A percentile compares a stretch with the other conserved stretches of the same genome.
Evolutionary conservation across 2,329 filamentous ascomycete species (phyloP).

Genomic region (Didymella exigua): DNA sequence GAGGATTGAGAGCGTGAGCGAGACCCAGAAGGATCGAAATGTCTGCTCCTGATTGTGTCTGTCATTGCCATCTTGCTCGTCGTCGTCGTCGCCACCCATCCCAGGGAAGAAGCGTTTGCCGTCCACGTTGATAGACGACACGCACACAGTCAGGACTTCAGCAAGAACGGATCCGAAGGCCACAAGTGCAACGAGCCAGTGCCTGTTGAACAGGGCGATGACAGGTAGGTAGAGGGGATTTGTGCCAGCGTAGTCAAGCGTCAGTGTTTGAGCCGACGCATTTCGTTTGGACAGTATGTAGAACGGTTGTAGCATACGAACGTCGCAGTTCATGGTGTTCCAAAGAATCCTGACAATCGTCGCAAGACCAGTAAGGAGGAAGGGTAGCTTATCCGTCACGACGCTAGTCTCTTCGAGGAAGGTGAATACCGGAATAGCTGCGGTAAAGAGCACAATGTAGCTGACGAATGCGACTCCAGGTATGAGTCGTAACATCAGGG

Average conservation of each 20-base stretch:
- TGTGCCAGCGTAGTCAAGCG: conserved; percentile 74
- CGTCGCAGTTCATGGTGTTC: conserved; percentile 70
- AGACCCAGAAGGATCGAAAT: conserved; percentile 67
- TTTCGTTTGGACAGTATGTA: conserved; percentile 71
- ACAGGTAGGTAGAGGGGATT: conserved; percentile 70
- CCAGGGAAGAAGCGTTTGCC: conserved; percentile 62
- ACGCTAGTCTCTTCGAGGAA: conserved; percentile 61
- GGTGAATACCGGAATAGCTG: conserved; percentile 65
- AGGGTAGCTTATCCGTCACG: conserved; percentile 67
- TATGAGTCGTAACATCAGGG: conserved; percentile 67
- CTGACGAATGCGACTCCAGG: conserved; percentile 67
- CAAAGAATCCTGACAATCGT: conserved; percentile 71
- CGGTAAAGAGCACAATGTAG: conserved; percentile 62
- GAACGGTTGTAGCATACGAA: conserved; percentile 77
- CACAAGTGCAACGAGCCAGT: conserved; percentile 70
- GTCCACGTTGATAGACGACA: conserved; percentile 69
- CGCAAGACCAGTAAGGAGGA: conserved; percentile 68
- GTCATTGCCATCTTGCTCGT: conserved; percentile 16
- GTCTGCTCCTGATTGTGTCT: conserved; percentile 51
- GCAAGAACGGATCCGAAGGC: conserved; percentile 73
- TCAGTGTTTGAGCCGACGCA: conserved; percentile 68
- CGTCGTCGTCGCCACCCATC: conserved; percentile 26
- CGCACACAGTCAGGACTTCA: conserved; percentile 73
- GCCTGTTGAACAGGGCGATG: conserved; percentile 66
- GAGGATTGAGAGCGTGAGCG: conserved; percentile 64